Conservation (phyloP, 176 grass and related monocot genomes). For the Rhynchospora breviuscula region DNA sequence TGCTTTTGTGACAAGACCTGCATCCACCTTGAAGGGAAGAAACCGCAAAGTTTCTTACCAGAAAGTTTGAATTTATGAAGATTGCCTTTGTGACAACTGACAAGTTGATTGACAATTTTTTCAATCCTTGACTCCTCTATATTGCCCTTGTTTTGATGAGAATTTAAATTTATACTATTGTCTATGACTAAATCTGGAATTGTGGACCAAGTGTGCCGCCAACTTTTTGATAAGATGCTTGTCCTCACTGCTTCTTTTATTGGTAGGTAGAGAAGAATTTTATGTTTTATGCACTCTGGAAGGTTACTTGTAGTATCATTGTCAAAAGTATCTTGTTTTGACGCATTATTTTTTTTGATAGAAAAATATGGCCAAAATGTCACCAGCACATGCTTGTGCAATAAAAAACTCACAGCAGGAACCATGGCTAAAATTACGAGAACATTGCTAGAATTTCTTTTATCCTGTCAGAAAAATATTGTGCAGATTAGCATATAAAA, state of each 20-base stretch:
- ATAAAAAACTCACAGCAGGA: neutral
- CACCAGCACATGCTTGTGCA: neutral
- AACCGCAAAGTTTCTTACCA: neutral
- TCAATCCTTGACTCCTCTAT: neutral
- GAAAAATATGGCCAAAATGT: no score
- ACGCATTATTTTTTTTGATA: no score
- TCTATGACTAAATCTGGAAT: neutral
- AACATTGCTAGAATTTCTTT: neutral
- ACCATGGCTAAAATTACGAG: no score
- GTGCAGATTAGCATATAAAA: no score
- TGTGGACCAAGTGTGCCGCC: neutral
- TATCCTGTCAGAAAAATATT: no score
- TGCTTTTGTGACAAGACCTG: neutral
- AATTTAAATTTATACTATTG: no score
- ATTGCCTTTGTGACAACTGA: neutral
- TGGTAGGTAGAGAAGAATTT: neutral
- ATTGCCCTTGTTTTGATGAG: neutral
- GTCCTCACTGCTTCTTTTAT: constrained; percentile 3
- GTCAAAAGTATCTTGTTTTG: neutral
- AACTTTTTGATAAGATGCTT: neutral
- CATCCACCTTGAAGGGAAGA: neutral
- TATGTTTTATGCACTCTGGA: neutral
- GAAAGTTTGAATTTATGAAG: neutral
- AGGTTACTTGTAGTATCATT: neutral
- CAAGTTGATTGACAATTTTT: neutral